Percentiles rank a stretch among this genome's conserved stretches.
Evolutionary conservation across 495 filamentous ascomycete genomes (phyloP).

Genomic region (Daldinia loculata): DNA sequence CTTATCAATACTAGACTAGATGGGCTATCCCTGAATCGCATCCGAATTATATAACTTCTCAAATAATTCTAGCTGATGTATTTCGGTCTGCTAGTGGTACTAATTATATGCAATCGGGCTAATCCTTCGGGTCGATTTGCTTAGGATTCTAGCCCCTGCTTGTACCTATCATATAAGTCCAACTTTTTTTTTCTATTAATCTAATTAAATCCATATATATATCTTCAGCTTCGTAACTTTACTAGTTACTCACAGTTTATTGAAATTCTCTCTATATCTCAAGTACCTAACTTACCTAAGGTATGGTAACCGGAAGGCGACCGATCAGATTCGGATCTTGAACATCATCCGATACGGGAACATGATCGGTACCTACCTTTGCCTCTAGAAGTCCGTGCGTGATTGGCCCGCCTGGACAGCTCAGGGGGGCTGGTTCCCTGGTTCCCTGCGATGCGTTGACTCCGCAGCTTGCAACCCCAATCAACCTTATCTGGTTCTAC

Average conservation of each 20-base stretch:
- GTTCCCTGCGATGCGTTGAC: conserved; percentile 9
- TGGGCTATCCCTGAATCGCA: not conserved
- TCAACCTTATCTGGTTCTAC: conserved; percentile 21
- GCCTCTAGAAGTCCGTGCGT: not conserved
- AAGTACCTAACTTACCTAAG: not conserved
- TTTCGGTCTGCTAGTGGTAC: not conserved
- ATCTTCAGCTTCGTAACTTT: no score
- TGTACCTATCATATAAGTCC: not conserved
- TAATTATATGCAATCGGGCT: conserved; percentile 15
- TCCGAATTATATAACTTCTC: not conserved
- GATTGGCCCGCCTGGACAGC: conserved; percentile 19
- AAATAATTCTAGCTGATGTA: not conserved
- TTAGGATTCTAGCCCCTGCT: conserved; percentile 19
- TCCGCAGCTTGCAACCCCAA: conserved; percentile 19
- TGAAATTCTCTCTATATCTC: no score
- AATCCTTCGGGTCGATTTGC: conserved; percentile 27
- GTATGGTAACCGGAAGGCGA: not conserved
- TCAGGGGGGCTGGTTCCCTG: conserved; percentile 8
- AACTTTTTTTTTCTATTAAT: no score
- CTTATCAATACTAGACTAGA: not conserved
- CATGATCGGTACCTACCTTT: conserved; percentile 20
- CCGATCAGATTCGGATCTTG: conserved; percentile 35
- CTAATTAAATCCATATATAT: no score
- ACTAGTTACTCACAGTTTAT: no score
- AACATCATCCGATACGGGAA: conserved; percentile 39